Conservation (phyloP, 1,139 yeast species). For the Pichia sp. region DNA sequence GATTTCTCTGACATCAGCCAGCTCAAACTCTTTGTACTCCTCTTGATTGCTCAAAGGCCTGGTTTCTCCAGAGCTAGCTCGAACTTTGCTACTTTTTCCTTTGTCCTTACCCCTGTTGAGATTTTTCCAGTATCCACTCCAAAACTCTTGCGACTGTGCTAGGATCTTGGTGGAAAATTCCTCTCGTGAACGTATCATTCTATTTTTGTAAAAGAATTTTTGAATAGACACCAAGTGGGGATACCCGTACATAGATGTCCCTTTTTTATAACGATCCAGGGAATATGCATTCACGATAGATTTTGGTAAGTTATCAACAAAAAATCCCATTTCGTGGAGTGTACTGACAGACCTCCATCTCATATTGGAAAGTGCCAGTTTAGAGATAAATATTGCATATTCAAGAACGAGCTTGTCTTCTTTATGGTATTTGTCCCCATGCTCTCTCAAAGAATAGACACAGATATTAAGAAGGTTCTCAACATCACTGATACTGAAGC, state of each 20-base stretch:
- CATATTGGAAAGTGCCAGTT: constrained; percentile 41
- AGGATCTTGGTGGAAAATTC: constrained; percentile 29
- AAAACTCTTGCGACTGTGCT: constrained; percentile 35
- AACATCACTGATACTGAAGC: constrained; percentile 51
- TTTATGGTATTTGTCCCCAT: constrained; percentile 26
- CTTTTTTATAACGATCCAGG: constrained; percentile 32
- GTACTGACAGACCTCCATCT: constrained; percentile 51
- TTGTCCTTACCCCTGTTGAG: background rate
- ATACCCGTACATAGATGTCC: constrained; percentile 44
- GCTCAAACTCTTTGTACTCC: constrained; percentile 23
- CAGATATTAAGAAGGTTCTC: constrained; percentile 45
- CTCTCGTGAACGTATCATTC: constrained; percentile 33
- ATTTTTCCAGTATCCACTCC: constrained; percentile 43
- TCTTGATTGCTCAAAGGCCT: constrained; percentile 19
- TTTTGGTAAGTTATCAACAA: constrained; percentile 37
- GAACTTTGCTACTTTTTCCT: background rate
- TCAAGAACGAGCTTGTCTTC: constrained; percentile 36
- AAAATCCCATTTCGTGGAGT: constrained; percentile 60
- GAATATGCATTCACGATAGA: constrained; percentile 36
- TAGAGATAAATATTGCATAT: constrained; percentile 38
- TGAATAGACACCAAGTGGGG: constrained; percentile 51
- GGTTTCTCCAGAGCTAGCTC: too few species aligned
- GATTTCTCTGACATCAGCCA: constrained; percentile 18
- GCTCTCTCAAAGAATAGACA: constrained; percentile 36
- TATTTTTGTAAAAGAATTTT: constrained; percentile 44